Percentiles rank a stretch among this genome's conserved stretches.
phyloP scores from a whole-genome alignment of 2,329 filamentous ascomycete species.

The Aspergillus neoniger region DNA sequence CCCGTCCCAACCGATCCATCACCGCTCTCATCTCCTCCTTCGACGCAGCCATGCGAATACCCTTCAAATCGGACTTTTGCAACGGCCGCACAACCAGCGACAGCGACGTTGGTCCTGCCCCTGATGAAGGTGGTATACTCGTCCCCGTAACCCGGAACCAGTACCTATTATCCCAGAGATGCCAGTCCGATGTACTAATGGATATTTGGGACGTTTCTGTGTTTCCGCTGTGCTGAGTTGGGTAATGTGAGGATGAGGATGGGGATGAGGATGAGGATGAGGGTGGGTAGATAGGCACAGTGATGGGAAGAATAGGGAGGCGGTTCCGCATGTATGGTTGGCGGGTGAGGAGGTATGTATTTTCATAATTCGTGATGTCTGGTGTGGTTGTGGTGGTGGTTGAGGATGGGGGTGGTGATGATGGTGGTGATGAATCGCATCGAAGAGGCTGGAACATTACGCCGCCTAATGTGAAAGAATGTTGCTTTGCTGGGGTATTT shows the following conservation, averaged over 20 bases:
- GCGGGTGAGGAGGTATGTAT: conserved; percentile 42
- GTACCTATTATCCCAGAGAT: conserved; percentile 58
- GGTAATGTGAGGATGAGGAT: not conserved
- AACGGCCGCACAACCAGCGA: not conserved
- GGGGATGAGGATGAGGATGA: not conserved
- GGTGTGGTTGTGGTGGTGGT: not conserved
- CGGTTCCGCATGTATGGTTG: conserved; percentile 38
- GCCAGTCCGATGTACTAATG: conserved; percentile 25
- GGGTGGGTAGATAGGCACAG: conserved; percentile 16
- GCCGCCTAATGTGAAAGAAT: conserved; percentile 53
- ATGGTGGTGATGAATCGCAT: not conserved
- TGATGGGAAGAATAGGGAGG: conserved; percentile 24
- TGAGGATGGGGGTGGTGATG: conserved; percentile 17
- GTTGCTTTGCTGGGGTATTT: not conserved
- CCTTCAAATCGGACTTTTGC: not conserved
- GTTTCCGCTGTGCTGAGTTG: not conserved
- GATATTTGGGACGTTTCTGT: not conserved
- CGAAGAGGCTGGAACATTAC: conserved; percentile 50
- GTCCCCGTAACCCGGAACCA: conserved; percentile 54
- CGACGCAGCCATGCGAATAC: not conserved
- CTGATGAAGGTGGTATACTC: not conserved
- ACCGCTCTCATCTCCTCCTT: not conserved
- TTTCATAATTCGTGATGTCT: conserved; percentile 2
- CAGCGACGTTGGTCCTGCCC: not conserved
- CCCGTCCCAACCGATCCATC: conserved; percentile 23